These are phyloP conservation scores for Kluyveromyces wickerhamii DNA, from an alignment of 805 yeast species.

Conservation along the genomic window DNA sequence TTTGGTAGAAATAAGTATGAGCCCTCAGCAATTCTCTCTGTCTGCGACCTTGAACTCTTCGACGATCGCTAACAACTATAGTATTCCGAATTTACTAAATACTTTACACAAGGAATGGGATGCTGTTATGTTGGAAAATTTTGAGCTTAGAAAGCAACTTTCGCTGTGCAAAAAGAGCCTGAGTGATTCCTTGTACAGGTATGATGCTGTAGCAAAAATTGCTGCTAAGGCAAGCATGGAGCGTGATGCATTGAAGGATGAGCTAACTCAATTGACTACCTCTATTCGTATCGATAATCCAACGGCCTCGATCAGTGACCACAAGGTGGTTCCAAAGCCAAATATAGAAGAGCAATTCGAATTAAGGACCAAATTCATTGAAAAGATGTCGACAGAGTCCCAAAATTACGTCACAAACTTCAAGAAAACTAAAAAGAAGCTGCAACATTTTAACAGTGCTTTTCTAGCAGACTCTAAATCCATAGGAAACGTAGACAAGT, in stretches of 20 bases:
- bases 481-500: neutral
- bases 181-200: slow-evolving; percentile 69
- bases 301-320: slow-evolving; percentile 2
- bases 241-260: slow-evolving; percentile 62
- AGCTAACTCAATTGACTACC: slow-evolving; percentile 48
- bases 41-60: slow-evolving; percentile 35
- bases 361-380: slow-evolving; percentile 5
- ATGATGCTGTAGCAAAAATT: slow-evolving; percentile 86
- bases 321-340: slow-evolving; percentile 3
- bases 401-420: slow-evolving; percentile 8
- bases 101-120: slow-evolving; percentile 88
- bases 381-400: slow-evolving; percentile 10
- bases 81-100: slow-evolving; percentile 67
- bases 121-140: slow-evolving; percentile 71
- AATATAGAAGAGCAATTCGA: neutral
- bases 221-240: slow-evolving; percentile 71
- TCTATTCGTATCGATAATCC: slow-evolving; percentile 27
- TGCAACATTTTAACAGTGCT: neutral
- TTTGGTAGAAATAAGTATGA: slow-evolving; percentile 37
- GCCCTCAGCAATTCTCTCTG: slow-evolving; percentile 24
- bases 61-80: slow-evolving; percentile 33
- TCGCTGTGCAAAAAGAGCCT: slow-evolving; percentile 60
- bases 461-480: neutral
- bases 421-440: neutral
- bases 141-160: slow-evolving; percentile 65